A percentile compares a stretch with the other conserved stretches of the same genome.
Conservation (phyloP, 2,329 filamentous ascomycete species). For the Chrysoporthe austroafricana region DNA sequence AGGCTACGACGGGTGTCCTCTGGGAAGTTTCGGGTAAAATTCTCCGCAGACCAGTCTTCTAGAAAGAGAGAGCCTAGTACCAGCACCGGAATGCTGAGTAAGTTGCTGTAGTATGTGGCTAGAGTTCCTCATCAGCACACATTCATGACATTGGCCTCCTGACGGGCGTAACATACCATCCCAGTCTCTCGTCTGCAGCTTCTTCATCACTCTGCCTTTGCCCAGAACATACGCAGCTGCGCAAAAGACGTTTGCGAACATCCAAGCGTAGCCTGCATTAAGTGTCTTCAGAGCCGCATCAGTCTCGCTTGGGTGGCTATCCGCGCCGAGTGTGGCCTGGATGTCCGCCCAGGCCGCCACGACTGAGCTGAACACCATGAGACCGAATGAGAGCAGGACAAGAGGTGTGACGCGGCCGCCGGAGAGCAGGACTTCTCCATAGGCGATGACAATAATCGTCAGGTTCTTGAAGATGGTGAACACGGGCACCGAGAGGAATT, state of each 20-base stretch:
- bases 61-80: conserved; percentile 77
- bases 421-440: conserved; percentile 98
- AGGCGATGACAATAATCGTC: conserved; percentile 98
- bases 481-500: conserved; percentile 95
- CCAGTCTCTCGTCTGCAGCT: conserved; percentile 99
- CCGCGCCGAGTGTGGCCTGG: conserved; percentile 75
- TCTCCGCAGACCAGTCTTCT: conserved; percentile 90
- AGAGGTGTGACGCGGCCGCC: conserved; percentile 87
- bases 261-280: conserved; percentile 96
- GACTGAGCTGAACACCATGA: conserved; percentile 95
- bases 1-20: conserved; percentile 75
- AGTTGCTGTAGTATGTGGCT: conserved; percentile 99
- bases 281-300: conserved; percentile 78
- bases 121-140: background rate
- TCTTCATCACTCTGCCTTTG: conserved; percentile 98
- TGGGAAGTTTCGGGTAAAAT: conserved; percentile 88
- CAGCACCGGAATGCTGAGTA: conserved; percentile 92
- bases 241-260: conserved; percentile 95
- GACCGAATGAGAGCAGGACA: conserved; percentile 87
- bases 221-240: conserved; percentile 85
- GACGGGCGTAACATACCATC: conserved; percentile 73
- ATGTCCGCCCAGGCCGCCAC: conserved; percentile 98
- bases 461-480: conserved; percentile 99
- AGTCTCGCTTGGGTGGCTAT: conserved; percentile 56
- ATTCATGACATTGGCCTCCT: background rate